These are phyloP conservation scores for Hortiboletus campestris DNA, from an alignment of 768 basidiomycete species.

Conservation along the genomic window DNA sequence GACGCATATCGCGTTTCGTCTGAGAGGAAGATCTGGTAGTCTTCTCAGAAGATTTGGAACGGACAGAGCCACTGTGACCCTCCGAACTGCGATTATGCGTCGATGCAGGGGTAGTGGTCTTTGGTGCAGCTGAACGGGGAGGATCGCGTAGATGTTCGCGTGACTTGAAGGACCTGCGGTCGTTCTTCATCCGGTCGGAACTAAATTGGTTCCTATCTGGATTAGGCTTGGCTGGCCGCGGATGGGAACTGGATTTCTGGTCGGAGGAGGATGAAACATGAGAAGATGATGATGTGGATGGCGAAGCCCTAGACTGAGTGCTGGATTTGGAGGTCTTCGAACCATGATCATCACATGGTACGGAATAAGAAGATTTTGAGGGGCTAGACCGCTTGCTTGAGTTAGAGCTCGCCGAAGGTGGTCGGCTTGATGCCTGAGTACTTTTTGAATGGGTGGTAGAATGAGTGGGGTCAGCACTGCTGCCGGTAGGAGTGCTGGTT, in stretches of 20 bases:
- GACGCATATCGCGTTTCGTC: slow-evolving; percentile 5
- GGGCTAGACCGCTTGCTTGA: slow-evolving; percentile 23
- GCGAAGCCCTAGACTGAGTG: slow-evolving; percentile 10
- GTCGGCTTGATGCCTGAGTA: slow-evolving; percentile 28
- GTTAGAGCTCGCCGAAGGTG: slow-evolving; percentile 32
- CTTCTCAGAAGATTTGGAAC: slow-evolving; percentile 16
- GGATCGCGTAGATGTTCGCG: slow-evolving; percentile 23
- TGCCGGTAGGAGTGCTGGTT: slow-evolving; percentile 17
- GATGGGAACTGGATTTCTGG: slow-evolving; percentile 14
- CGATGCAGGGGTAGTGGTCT: slow-evolving; percentile 8
- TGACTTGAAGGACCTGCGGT: slow-evolving; percentile 19
- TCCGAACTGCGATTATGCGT: slow-evolving; percentile 13
- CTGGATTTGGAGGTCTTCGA: slow-evolving; percentile 10
- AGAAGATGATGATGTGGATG: slow-evolving; percentile 15
- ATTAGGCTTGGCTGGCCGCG: slow-evolving; percentile 12
- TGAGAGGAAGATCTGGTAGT: slow-evolving; percentile 1
- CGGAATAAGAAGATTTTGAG: slow-evolving; percentile 9
- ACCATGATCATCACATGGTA: slow-evolving; percentile 11
- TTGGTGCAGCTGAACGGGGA: slow-evolving; percentile 12
- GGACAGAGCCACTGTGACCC: slow-evolving; percentile 2
- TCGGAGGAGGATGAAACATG: slow-evolving; percentile 12
- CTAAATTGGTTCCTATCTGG: slow-evolving; percentile 13
- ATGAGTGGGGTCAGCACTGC: slow-evolving; percentile 20
- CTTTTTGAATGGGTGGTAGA: slow-evolving; percentile 21
- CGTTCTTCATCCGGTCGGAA: slow-evolving; percentile 20